Percentiles rank a stretch among this genome's conserved stretches.
These are phyloP conservation scores for Daedalea quercina DNA, from an alignment of 768 basidiomycete genomes.

Conservation along the genomic window DNA sequence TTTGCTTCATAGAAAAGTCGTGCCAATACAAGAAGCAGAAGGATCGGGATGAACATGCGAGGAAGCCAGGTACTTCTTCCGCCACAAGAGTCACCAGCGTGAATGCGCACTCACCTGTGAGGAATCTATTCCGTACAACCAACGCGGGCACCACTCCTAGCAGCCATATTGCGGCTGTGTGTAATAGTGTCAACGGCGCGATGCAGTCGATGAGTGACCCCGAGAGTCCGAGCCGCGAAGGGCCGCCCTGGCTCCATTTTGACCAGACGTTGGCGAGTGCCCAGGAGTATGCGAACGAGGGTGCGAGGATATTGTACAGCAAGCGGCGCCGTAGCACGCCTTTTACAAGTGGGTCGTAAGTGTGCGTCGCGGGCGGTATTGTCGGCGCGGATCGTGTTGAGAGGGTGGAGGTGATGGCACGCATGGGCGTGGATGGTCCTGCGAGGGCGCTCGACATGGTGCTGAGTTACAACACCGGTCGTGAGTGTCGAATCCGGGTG, in stretches of 20 bases:
- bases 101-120: constrained; percentile 44
- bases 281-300: constrained; percentile 35
- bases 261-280: constrained; percentile 33
- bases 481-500: too few relatives aligned
- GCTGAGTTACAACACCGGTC: neutral
- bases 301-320: constrained; percentile 42
- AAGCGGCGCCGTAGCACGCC: constrained; percentile 56
- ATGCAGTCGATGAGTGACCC: constrained; percentile 35
- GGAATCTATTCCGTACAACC: constrained; percentile 49
- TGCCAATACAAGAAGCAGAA: too few relatives aligned
- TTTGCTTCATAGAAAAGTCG: too few relatives aligned
- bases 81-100: neutral
- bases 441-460: neutral
- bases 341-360: constrained; percentile 63
- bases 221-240: constrained; percentile 25
- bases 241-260: constrained; percentile 37
- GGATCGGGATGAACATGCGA: too few relatives aligned
- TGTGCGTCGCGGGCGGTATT: constrained; percentile 49
- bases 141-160: constrained; percentile 49
- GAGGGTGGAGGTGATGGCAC: constrained; percentile 32
- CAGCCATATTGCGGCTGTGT: constrained; percentile 40
- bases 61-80: too few relatives aligned
- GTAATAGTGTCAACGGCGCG: constrained; percentile 30
- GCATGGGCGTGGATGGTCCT: constrained; percentile 30
- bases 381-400: constrained; percentile 44